Evolutionary conservation across 1,284 basidiomycete genomes (phyloP), one percentile per base, ranked within the genome.

Genomic region (Rhodotorula sp.): DNA sequence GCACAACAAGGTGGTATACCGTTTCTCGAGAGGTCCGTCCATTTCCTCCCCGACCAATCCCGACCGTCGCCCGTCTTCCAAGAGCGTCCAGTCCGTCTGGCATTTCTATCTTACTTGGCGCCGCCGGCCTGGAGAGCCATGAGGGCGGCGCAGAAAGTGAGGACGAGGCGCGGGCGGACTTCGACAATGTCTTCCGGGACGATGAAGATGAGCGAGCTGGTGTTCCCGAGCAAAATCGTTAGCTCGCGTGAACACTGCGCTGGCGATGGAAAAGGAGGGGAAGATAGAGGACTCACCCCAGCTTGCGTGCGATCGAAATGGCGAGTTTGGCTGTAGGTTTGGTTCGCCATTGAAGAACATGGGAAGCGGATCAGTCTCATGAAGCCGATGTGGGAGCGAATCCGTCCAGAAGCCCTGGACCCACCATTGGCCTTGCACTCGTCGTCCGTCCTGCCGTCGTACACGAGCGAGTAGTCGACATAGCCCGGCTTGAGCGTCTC

Each of bases 231-330:
- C 18, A 6, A 14, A 20, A 6, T 6, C 0, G 56, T 55, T 7
- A 59, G 62, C n/a, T 24, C 12, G 24, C n/a, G 37, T 12, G 44
- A 29, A 30, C 20, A 5, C 6, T 4, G 33, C 33, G 33, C 33
- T 37, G 6, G 0, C 33, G 1, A 30, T 20, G 46, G 37, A 29
- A 54, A 7, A 20, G 6, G 8, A 24, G 20, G 24, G 7, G n/a
- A 6, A 45, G 56, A 42, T 22, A 12, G 10, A 6, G 6, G 22
- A 58, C 66, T 53, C 20, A 71, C 67, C 74, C 74, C 22, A 77
- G 68, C 87, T 99, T 99, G 79, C 95, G 86, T 30, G 95, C 95
- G 78, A 99, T 97, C 8, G 93, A 95, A 78, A 99, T 99, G 24
- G 94, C 96, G 72, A 99, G 82, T 86, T 96, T 96, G 54, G 93